Evolutionary conservation across 2,329 filamentous ascomycete species (phyloP), one percentile per base, ranked within the genome.

Genomic region (Fusarium devonianum): DNA sequence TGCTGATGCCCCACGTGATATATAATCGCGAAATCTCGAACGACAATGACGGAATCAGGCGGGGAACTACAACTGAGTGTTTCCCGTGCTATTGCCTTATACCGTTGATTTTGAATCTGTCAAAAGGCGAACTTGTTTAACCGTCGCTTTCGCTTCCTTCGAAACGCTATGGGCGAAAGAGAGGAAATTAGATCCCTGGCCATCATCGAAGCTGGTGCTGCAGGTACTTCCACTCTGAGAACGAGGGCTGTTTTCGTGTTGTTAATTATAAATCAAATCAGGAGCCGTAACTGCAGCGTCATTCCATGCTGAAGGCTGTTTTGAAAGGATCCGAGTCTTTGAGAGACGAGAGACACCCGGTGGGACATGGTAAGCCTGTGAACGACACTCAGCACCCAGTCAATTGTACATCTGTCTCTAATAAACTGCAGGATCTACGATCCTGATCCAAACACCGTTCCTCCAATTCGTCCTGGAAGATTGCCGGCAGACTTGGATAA

Each of bases 341-440:
- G 73, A 79, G 44, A 59, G 72, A 8, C 63, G 76, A 12, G 75
- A 74, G 37, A 69, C 70, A 0, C 56, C 77, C 0, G 77, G 76
- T 1, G 77, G 77, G 12, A 78, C 75, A 59, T 79, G 76, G 76
- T 78, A 54, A 39, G 49, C 7, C n/a, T n/a, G n/a, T n/a, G 11
- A 19, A 12, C 18, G 5, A 2, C 10, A 7, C 28, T 5, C 4
- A 5, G 5, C 2, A 3, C 4, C 11, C 1, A 2, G 7, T 5
- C 8, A 14, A 6, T 3, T 19, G 9, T 14, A 21, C 2, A 0
- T 12, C 4, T 14, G 2, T 14, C 9, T 28, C 49, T 62, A n/a
- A 62, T 4, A 4, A 3, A 7, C 1, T 19, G 2, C 9, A 82
- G 79, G 80, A 81, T 82, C 41, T 79, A 80, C 49, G 80, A 83